A percentile compares a stretch with the other conserved stretches of the same genome.
Conservation (phyloP, 2,329 filamentous ascomycete genomes). For the Cryphonectria radicalis region DNA sequence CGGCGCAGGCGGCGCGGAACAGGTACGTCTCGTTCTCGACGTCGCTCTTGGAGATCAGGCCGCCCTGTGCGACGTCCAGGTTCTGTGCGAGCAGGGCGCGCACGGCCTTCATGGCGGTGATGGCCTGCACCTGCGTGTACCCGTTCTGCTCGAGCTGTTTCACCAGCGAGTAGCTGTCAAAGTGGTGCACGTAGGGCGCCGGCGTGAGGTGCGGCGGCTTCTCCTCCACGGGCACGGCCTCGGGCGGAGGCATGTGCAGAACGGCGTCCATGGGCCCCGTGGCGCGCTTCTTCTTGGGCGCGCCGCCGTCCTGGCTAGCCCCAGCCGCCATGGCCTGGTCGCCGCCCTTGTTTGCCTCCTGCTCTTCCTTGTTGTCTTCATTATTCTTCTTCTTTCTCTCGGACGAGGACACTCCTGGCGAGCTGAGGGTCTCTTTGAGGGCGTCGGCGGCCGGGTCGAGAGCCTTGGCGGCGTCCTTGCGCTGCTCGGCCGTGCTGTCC, state of each 20-base stretch:
- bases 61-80: constrained; percentile 77
- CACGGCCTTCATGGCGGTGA: constrained; percentile 91
- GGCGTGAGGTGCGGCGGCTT: constrained; percentile 71
- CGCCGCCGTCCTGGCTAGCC: constrained; percentile 15
- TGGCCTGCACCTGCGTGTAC: constrained; percentile 75
- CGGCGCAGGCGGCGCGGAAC: constrained; percentile 90
- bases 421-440: constrained; percentile 26
- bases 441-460: constrained; percentile 26
- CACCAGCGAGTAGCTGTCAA: constrained; percentile 91
- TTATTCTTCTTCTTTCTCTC: constrained; percentile 27
- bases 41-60: constrained; percentile 85
- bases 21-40: constrained; percentile 95
- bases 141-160: constrained; percentile 74
- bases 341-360: constrained; percentile 8
- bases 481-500: constrained; percentile 27
- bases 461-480: constrained; percentile 23
- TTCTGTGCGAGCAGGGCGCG: constrained; percentile 77
- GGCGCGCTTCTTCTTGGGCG: constrained; percentile 43
- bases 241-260: constrained; percentile 50
- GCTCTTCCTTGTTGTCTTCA: constrained; percentile 27
- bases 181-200: constrained; percentile 89
- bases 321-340: constrained; percentile 15
- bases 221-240: constrained; percentile 40
- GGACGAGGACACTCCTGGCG: constrained; percentile 24
- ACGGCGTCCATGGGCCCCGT: constrained; percentile 57